Evolutionary conservation across 2,329 filamentous ascomycete genomes (phyloP).

Genomic region (Capronia epimyces): DNA sequence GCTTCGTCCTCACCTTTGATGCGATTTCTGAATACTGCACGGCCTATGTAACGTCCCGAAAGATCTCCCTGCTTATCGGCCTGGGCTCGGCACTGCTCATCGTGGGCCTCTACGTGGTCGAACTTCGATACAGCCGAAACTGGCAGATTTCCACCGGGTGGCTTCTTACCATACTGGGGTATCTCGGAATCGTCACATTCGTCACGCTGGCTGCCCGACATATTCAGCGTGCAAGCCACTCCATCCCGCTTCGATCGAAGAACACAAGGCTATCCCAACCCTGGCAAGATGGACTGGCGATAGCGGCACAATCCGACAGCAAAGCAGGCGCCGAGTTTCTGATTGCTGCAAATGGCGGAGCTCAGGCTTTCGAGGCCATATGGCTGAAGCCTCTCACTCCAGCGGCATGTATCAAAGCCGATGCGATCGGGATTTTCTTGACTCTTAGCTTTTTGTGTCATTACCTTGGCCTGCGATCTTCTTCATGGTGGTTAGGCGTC

Average conservation of each 20-base stretch:
- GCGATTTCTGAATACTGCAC: slow-evolving; percentile 2
- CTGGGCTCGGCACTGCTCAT: background rate
- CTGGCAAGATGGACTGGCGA: slow-evolving; percentile 1
- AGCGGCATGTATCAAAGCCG: background rate
- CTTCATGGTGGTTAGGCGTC: background rate
- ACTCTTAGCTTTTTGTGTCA: slow-evolving; percentile 2
- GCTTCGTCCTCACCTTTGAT: slow-evolving; percentile 2
- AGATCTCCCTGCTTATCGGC: background rate
- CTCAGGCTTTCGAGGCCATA: background rate
- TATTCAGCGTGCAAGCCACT: background rate
- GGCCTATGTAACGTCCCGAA: background rate
- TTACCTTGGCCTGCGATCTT: background rate
- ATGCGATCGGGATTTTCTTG: background rate
- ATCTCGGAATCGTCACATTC: slow-evolving; percentile 2
- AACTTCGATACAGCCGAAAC: background rate
- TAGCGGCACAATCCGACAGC: slow-evolving; percentile 1
- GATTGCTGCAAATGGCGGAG: background rate
- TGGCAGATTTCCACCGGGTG: background rate
- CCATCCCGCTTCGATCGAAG: background rate
- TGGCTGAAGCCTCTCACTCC: slow-evolving; percentile 1
- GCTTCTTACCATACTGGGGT: slow-evolving; percentile 3
- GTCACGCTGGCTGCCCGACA: slow-evolving; percentile 5
- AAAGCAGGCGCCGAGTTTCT: background rate
- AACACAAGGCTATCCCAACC: background rate
- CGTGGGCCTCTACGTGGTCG: slow-evolving; percentile 1